Percentiles rank a stretch among this genome's conserved stretches.
phyloP scores from a whole-genome alignment of 257 asterid genomes.

The Petunia axillaris region DNA sequence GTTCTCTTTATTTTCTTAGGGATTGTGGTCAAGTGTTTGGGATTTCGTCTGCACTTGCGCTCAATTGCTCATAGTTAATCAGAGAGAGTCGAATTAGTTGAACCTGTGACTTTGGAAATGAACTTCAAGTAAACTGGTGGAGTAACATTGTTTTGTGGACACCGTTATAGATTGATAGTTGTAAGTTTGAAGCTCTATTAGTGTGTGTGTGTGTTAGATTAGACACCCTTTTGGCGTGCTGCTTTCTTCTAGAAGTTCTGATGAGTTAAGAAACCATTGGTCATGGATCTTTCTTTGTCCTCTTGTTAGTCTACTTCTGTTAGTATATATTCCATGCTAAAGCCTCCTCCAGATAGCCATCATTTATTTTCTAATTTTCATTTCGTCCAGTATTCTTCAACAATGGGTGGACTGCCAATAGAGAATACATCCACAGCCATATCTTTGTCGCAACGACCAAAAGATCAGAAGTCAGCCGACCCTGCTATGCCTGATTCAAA shows the following conservation, averaged over 20 bases:
- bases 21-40: constrained; percentile 7
- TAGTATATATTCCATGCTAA: background rate
- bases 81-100: background rate
- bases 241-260: background rate
- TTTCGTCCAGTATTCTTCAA: constrained; percentile 2
- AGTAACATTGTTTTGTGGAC: background rate
- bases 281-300: background rate
- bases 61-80: background rate
- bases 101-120: background rate
- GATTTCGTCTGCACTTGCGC: background rate
- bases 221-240: background rate
- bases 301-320: background rate
- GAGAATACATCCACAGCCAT: constrained; percentile 49
- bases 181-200: background rate
- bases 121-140: background rate
- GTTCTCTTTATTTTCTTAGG: constrained; percentile 8
- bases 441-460: constrained; percentile 41
- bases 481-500: constrained; percentile 54
- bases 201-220: background rate
- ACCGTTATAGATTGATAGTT: background rate
- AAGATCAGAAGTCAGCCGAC: constrained; percentile 51
- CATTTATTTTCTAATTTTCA: background rate
- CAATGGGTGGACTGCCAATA: constrained; percentile 56
- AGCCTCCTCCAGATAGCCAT: background rate
- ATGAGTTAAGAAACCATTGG: constrained; percentile 6